Conservation (phyloP, 352 stramenopile genomes). For the Pythium apleroticum region DNA sequence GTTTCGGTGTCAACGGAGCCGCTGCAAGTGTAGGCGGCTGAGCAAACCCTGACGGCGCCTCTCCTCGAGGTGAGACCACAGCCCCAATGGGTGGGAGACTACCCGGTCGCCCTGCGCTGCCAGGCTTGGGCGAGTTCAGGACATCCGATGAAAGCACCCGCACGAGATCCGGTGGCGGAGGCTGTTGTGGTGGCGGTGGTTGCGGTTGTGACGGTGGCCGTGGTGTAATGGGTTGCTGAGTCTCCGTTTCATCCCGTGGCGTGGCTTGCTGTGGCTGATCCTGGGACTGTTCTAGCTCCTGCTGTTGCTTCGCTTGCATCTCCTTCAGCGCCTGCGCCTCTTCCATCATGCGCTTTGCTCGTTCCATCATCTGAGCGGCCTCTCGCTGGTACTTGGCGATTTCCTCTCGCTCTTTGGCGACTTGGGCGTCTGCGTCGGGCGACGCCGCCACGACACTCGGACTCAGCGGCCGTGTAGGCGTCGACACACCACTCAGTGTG, state of each 20-base stretch:
- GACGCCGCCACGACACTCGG: conserved; percentile 8
- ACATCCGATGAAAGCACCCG: conserved; percentile 14
- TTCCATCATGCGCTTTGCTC: conserved; percentile 75
- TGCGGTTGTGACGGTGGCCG: conserved; percentile 11
- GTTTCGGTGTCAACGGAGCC: background rate
- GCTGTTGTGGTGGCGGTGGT: conserved; percentile 23
- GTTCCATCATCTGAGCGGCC: conserved; percentile 65
- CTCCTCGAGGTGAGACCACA: background rate
- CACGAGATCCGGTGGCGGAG: background rate
- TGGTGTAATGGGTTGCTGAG: background rate
- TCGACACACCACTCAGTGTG: conserved; percentile 43
- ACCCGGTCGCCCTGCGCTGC: conserved; percentile 19
- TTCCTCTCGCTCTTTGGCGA: conserved; percentile 57
- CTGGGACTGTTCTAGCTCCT: conserved; percentile 26
- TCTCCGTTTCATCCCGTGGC: background rate
- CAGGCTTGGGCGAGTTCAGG: conserved; percentile 23
- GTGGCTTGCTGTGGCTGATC: background rate
- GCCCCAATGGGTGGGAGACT: conserved; percentile 18
- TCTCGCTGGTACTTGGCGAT: conserved; percentile 65
- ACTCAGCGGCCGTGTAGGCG: conserved; percentile 31
- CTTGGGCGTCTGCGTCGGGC: conserved; percentile 8
- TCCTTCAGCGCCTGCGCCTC: conserved; percentile 53
- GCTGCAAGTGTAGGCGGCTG: background rate
- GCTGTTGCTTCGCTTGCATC: conserved; percentile 22
- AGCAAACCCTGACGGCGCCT: background rate